Percentiles rank a stretch among this genome's conserved stretches.
These are phyloP conservation scores for Aspergillus novofumigatus DNA, from an alignment of 2,329 filamentous ascomycete genomes.

Conservation along the genomic window DNA sequence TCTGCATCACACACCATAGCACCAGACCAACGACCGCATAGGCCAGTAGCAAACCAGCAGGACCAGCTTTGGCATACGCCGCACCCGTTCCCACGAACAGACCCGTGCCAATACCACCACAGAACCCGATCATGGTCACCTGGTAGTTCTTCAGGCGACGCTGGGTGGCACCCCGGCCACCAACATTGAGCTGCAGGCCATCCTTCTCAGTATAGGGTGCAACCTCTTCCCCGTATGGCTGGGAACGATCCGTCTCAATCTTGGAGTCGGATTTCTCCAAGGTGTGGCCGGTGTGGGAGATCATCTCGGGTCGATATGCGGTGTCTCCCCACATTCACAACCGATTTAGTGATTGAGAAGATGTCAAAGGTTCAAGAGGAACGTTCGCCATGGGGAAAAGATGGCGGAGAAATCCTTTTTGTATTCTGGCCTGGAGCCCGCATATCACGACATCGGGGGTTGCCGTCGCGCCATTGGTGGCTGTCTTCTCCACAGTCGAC, in stretches of 20 bases:
- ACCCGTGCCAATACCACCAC: slow-evolving; percentile 58
- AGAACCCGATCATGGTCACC: slow-evolving; percentile 32
- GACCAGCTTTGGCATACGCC: slow-evolving; percentile 66
- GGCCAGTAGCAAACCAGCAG: slow-evolving; percentile 68
- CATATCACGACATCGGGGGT: not conserved
- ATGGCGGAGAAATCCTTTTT: not conserved
- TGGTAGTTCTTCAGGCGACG: slow-evolving; percentile 33
- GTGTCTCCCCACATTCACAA: not conserved
- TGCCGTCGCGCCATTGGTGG: not conserved
- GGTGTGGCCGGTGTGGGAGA: not conserved
- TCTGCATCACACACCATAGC: slow-evolving; percentile 86
- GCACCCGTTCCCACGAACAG: slow-evolving; percentile 78
- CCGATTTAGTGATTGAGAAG: not conserved
- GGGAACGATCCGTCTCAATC: not conserved
- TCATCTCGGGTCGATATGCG: not conserved
- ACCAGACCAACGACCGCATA: slow-evolving; percentile 62
- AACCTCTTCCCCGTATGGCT: slow-evolving; percentile 1
- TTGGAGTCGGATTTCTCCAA: not conserved
- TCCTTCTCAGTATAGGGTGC: slow-evolving; percentile 19
- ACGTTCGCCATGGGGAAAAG: not conserved
- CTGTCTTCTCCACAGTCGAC: not conserved
- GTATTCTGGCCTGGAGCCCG: not conserved
- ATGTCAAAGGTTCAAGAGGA: not conserved
- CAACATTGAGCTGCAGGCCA: slow-evolving; percentile 27
- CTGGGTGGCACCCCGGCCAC: slow-evolving; percentile 30